Evolutionary conservation across 176 grass and related monocot species (phyloP), one percentile per base, ranked within the genome.

Genomic region (Triticum aestivum): DNA sequence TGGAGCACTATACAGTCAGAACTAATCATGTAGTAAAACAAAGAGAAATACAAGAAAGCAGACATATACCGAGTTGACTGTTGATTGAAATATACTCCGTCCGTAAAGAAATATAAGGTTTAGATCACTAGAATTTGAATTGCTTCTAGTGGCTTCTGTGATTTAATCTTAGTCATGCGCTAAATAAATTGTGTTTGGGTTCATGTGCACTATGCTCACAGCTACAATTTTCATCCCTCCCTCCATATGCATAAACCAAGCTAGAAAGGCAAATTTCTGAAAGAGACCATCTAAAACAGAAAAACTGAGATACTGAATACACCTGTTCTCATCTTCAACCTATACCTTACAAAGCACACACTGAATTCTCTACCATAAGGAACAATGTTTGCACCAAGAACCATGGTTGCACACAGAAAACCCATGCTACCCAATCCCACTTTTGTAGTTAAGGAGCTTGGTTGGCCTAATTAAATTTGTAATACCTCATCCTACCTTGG

Each of bases 281-380:
- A 26, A 45, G 9, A 65, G 13, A 68, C 20, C 29, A 29, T 51
- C 65, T 39, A 5, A 18, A 21, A 89, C 7, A 52, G 17, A 84
- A 79, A 11, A 9, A 3, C 33, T 3, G 18, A 56, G 69, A 5
- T 84, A 84, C 9, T 41, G 6, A 44, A 61, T 27, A n/a, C 29
- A 65, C 44, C 2, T 62, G 17, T 38, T 27, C 8, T 85, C 8
- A 1, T 47, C 11, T 45, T 79, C 62, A 3, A 67, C 67, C 26
- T 75, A 85, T 54, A 13, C 77, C 18, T 69, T 37, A 67, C 26
- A 68, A 42, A 59, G 77, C 35, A 83, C 51, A 79, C 4, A 35
- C 59, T 81, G 24, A 68, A 76, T 54, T 69, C 20, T 71, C 47
- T 58, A 63, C 34, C 77, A 41, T 82, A 17, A 71, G 8, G 14